Evolutionary conservation across 352 stramenopile genomes (phyloP).

Genomic region (Globisporangium cylindrosporum): DNA sequence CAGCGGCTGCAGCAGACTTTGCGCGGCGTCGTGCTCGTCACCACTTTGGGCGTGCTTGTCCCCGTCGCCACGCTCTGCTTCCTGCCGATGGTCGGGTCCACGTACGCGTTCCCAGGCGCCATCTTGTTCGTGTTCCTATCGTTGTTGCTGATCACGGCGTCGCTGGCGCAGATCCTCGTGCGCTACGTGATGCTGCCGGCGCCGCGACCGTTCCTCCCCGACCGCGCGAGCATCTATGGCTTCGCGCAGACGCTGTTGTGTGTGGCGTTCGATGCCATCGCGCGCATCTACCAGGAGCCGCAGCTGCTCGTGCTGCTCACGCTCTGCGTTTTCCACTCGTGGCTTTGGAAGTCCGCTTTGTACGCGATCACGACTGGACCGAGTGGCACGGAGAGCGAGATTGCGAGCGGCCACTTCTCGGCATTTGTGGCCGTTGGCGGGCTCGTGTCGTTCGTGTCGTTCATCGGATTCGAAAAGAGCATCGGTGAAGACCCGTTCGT

Average conservation of each 20-base stretch:
- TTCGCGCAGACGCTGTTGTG: conserved; percentile 37
- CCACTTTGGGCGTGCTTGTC: conserved; percentile 15
- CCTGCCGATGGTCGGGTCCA: conserved; percentile 28
- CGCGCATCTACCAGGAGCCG: conserved; percentile 36
- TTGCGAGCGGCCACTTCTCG: conserved; percentile 22
- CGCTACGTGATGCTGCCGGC: conserved; percentile 45
- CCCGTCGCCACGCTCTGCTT: conserved; percentile 29
- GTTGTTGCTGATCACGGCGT: conserved; percentile 19
- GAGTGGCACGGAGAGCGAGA: background rate
- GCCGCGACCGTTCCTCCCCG: conserved; percentile 22
- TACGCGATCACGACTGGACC: conserved; percentile 12
- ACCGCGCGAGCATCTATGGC: conserved; percentile 23
- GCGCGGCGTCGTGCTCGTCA: conserved; percentile 41
- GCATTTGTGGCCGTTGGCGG: conserved; percentile 37
- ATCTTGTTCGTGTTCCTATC: conserved; percentile 24
- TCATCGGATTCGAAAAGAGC: conserved; percentile 40
- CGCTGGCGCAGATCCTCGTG: conserved; percentile 34
- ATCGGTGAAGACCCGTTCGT: conserved; percentile 48
- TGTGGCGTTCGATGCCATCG: conserved; percentile 25
- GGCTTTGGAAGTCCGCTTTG: conserved; percentile 37
- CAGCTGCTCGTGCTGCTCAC: conserved; percentile 42
- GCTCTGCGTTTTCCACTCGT: conserved; percentile 45
- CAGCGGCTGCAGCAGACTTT: conserved; percentile 54
- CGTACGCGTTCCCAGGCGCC: conserved; percentile 30
- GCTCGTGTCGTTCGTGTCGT: conserved; percentile 41